Evolutionary conservation across 352 stramenopile species (phyloP).

Genomic region (Globisporangium nodosum): DNA sequence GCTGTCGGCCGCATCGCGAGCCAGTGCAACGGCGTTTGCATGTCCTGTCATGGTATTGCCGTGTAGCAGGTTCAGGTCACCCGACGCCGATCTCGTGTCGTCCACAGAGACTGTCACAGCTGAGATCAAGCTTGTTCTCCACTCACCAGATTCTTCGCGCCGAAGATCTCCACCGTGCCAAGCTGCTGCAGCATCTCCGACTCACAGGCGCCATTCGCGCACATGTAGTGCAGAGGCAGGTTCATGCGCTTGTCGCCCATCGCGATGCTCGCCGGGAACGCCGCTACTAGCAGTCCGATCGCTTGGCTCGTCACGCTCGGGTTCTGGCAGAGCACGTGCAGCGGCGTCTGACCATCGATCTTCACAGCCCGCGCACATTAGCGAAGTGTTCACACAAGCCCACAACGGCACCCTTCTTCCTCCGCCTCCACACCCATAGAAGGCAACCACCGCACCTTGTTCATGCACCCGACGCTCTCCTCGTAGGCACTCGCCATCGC

Average conservation of each 20-base stretch:
- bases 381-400: neutral
- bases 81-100: no score
- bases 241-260: conserved; percentile 39
- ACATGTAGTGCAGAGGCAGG: conserved; percentile 50
- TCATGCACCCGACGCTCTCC: conserved; percentile 25
- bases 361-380: no score
- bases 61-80: neutral
- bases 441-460: conserved; percentile 23
- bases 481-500: conserved; percentile 35
- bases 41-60: conserved; percentile 14
- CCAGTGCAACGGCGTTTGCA: conserved; percentile 43
- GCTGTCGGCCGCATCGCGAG: conserved; percentile 19
- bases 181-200: conserved; percentile 40
- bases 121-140: neutral
- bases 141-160: conserved; percentile 34
- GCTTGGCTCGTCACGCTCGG: conserved; percentile 35
- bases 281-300: conserved; percentile 24
- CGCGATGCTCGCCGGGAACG: conserved; percentile 23
- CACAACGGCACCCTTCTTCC: neutral
- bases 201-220: conserved; percentile 32
- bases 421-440: neutral
- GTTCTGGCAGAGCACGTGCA: conserved; percentile 53
- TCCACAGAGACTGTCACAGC: neutral
- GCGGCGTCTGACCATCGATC: conserved; percentile 35
- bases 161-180: conserved; percentile 22